A percentile compares a stretch with the other conserved stretches of the same genome.
phyloP scores from a whole-genome alignment of 208 protist genomes.

The Acanthamoeba quina region DNA sequence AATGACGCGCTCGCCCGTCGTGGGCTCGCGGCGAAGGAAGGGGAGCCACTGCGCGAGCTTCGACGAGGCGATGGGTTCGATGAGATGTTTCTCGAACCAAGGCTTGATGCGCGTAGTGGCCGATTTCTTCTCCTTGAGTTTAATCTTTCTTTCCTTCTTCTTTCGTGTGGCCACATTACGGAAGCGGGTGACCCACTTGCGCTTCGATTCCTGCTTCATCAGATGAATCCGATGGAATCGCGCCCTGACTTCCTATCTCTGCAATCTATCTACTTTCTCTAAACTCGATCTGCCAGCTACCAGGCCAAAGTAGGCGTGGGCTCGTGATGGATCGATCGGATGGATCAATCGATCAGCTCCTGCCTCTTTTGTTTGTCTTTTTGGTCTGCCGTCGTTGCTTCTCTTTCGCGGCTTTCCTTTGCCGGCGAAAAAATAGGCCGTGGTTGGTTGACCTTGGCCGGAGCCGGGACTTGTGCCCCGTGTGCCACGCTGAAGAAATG shows the following conservation, averaged over 20 bases:
- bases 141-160: constrained; percentile 65
- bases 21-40: constrained; percentile 51
- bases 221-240: background rate
- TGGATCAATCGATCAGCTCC: background rate
- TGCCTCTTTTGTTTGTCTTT: background rate
- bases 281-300: background rate
- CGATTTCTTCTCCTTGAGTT: constrained; percentile 59
- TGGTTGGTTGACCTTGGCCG: background rate
- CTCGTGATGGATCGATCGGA: background rate
- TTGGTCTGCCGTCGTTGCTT: background rate
- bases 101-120: background rate
- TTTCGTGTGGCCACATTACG: background rate
- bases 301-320: background rate
- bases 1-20: constrained; percentile 19
- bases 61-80: constrained; percentile 10
- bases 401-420: background rate
- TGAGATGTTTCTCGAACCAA: constrained; percentile 50
- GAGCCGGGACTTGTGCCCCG: background rate
- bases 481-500: background rate
- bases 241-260: background rate
- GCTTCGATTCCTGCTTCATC: background rate
- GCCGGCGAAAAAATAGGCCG: background rate
- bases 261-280: too few species aligned
- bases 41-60: background rate
- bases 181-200: constrained; percentile 71